Conservation (phyloP, 2,329 filamentous ascomycete species). For the Hypoxylon sp. region DNA sequence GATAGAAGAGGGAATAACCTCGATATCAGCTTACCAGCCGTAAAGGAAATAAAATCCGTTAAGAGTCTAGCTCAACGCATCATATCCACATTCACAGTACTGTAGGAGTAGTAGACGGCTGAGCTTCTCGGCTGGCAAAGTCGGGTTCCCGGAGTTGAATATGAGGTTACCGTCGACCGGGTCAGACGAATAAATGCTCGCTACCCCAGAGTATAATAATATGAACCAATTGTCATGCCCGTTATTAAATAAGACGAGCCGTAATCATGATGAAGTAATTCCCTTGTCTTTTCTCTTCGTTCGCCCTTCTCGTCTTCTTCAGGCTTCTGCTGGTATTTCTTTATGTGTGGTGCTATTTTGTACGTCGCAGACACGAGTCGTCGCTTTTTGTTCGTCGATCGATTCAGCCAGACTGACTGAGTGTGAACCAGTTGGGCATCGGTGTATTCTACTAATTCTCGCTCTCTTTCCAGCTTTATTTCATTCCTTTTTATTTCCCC, state of each 20-base stretch:
- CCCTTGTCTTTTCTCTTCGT: constrained; percentile 5
- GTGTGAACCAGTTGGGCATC: constrained; percentile 23
- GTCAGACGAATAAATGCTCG: constrained; percentile 15
- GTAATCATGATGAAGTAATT: background rate
- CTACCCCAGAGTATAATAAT: constrained; percentile 14
- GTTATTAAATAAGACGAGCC: constrained; percentile 27
- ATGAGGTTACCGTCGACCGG: constrained; percentile 24
- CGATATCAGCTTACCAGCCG: too few species aligned
- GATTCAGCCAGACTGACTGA: constrained; percentile 18
- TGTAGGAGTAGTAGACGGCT: background rate
- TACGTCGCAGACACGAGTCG: constrained; percentile 16
- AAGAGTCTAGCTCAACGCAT: constrained; percentile 2
- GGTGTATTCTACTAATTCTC: constrained; percentile 1
- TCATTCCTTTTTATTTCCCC: constrained; percentile 12
- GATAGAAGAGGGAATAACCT: too few species aligned
- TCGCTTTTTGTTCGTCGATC: constrained; percentile 27
- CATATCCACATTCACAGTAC: constrained; percentile 13
- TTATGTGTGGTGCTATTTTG: constrained; percentile 13
- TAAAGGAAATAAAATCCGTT: background rate
- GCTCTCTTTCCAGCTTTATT: constrained; percentile 3
- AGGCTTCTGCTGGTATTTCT: constrained; percentile 7
- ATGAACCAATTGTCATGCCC: constrained; percentile 9
- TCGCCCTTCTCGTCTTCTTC: background rate
- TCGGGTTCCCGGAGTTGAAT: constrained; percentile 13
- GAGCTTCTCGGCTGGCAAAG: constrained; percentile 1